A percentile compares a stretch with the other conserved stretches of the same genome.
phyloP scores from a whole-genome alignment of 2,329 filamentous ascomycete genomes.

The Dryadomyces quercivorus region DNA sequence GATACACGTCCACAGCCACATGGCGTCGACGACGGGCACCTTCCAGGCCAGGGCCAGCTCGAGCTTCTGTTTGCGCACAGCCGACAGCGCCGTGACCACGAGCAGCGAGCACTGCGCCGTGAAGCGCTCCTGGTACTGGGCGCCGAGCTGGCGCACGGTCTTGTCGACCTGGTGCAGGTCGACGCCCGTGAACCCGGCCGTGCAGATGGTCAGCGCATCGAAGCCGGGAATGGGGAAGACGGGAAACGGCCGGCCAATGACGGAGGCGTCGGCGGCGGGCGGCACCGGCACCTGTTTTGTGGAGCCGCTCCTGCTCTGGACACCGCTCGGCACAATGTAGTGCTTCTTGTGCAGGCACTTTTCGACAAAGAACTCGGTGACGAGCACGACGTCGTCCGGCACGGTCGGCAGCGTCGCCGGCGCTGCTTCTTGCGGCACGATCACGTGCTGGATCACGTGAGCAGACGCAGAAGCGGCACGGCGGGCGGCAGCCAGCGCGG shows the following conservation, averaged over 20 bases:
- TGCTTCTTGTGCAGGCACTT: slow-evolving; percentile 67
- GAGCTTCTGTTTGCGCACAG: slow-evolving; percentile 62
- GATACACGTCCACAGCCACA: slow-evolving; percentile 82
- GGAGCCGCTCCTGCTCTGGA: slow-evolving; percentile 29
- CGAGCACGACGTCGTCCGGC: slow-evolving; percentile 32
- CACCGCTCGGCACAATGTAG: slow-evolving; percentile 60
- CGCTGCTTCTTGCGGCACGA: slow-evolving; percentile 41
- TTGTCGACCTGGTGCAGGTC: slow-evolving; percentile 78
- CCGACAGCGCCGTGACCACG: slow-evolving; percentile 49
- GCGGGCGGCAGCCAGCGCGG: slow-evolving; percentile 16
- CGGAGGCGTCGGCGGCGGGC: slow-evolving; percentile 35
- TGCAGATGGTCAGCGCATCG: slow-evolving; percentile 57
- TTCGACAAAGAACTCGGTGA: slow-evolving; percentile 93
- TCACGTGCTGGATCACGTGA: slow-evolving; percentile 27
- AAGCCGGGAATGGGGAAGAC: slow-evolving; percentile 60
- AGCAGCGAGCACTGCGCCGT: slow-evolving; percentile 62
- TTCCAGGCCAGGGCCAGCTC: slow-evolving; percentile 61
- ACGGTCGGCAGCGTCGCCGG: slow-evolving; percentile 30
- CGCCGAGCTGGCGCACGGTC: slow-evolving; percentile 64
- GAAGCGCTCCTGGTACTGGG: slow-evolving; percentile 67
- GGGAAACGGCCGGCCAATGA: slow-evolving; percentile 66
- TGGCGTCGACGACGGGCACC: slow-evolving; percentile 67
- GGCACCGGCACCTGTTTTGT: not conserved
- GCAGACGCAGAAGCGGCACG: not conserved
- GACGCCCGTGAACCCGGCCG: slow-evolving; percentile 71